Base-by-base conservation (phyloP, 257 asterid species). In the Nicotiana attenuata region DNA sequence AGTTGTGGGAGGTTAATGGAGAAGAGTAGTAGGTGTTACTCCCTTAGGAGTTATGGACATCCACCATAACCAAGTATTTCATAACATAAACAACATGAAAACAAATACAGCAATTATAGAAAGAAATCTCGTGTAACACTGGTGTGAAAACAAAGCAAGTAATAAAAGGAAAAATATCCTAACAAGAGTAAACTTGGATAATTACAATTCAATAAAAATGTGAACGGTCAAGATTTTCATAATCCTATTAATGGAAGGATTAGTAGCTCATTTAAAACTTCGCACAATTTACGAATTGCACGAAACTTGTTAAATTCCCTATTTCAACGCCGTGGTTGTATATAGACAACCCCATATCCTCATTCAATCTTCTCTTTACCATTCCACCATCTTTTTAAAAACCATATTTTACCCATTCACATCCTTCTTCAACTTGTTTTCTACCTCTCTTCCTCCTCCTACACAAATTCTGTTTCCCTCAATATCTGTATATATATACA, bases 321-420 rank as follows among this genome's bases (percentile, higher is more conserved):
- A 73, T 73, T 47, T 47, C 1, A 22, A 73, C 78, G 78, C 47
- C 47, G 78, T 3, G 5, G 7, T 11, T 47, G 61, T 24, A 73
- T 47, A 14, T 47, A 73, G 61, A 73, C 59, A 22, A 26, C 8
- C 61, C 79, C 7, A 22, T 73, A 73, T 24, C 22, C 78, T 47
- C 78, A 45, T 73, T 69, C 78, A 73, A 45, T 73, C 45, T 41
- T 20, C 77, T 69, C 57, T 68, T 38, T 38, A 38, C 77, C n/a
- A 5, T 69, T 68, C 33, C 77, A 41, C n/a, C 77, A 35, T 6
- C 5, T 63, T 63, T 13, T 15, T 63, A 1, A 5, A 5, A 56
- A 57, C 14, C 3, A 1, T 17, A 3, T 1, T 64, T 64, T 66
- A 67, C 57, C 57, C 57, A 69, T 35, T 31, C 53, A 35, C n/a